A percentile compares a stretch with the other conserved stretches of the same genome.
These are phyloP conservation scores for Iberis pinnata DNA, from an alignment of 345 rosid species.

Conservation along the genomic window DNA sequence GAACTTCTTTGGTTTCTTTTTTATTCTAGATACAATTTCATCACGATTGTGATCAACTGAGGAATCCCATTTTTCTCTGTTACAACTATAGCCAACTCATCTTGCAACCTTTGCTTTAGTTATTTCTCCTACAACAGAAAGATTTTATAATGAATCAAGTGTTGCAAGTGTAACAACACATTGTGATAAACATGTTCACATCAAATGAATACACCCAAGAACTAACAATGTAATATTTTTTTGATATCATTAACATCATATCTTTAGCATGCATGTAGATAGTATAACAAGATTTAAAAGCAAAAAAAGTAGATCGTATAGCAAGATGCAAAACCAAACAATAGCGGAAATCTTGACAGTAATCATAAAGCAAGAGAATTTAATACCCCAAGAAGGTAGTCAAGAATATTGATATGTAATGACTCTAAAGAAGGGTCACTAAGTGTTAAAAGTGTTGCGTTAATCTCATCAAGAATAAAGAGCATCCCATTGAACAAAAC, in stretches of 20 bases:
- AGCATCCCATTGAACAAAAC: constrained; percentile 70
- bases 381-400: constrained; percentile 82
- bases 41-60: constrained; percentile 40
- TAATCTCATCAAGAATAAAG: constrained; percentile 70
- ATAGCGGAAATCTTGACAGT: no score
- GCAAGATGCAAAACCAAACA: no score
- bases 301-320: no score
- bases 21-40: constrained; percentile 41
- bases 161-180: no score
- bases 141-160: background rate
- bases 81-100: constrained; percentile 53
- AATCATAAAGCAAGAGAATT: background rate
- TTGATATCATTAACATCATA: no score
- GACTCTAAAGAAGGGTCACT: constrained; percentile 67
- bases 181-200: no score
- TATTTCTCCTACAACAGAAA: constrained; percentile 46
- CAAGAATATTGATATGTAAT: constrained; percentile 77
- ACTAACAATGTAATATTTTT: no score
- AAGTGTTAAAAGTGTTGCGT: constrained; percentile 51
- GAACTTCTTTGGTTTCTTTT: constrained; percentile 47
- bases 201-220: no score
- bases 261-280: no score
- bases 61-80: constrained; percentile 42
- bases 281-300: no score
- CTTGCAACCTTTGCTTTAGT: constrained; percentile 47